Percentiles rank a stretch among this genome's conserved stretches.
Evolutionary conservation across 2,329 filamentous ascomycete genomes (phyloP).

Genomic region (Scedosporium boydii): DNA sequence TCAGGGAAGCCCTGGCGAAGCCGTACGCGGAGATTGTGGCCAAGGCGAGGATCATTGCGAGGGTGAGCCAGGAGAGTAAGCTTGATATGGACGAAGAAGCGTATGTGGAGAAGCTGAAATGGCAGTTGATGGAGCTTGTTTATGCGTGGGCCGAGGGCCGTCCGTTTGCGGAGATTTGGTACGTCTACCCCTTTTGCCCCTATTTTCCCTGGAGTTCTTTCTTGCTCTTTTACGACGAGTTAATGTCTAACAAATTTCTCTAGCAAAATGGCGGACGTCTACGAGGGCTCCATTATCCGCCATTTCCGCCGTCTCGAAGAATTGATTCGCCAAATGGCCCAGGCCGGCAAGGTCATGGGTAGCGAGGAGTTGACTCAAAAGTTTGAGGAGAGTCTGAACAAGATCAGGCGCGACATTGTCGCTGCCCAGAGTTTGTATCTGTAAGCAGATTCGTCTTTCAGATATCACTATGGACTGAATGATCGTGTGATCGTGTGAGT

Average conservation of each 20-base stretch:
- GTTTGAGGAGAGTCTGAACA: conserved; percentile 76
- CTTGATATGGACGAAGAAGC: conserved; percentile 90
- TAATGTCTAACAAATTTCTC: neutral
- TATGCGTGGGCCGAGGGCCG: conserved; percentile 84
- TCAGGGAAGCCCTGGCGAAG: conserved; percentile 79
- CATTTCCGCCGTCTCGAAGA: conserved; percentile 94
- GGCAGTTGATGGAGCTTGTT: conserved; percentile 94
- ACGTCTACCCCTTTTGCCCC: conserved; percentile 30
- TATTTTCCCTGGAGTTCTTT: neutral
- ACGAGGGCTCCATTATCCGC: conserved; percentile 92
- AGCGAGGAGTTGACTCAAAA: conserved; percentile 87
- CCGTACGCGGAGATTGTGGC: conserved; percentile 78
- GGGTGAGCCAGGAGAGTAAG: conserved; percentile 92
- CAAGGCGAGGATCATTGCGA: conserved; percentile 81
- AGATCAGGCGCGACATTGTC: conserved; percentile 89
- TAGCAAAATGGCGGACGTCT: conserved; percentile 98
- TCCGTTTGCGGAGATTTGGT: conserved; percentile 92
- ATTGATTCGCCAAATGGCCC: conserved; percentile 85
- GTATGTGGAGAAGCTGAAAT: conserved; percentile 82
- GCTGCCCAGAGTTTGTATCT: conserved; percentile 90
- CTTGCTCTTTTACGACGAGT: conserved; percentile 14
- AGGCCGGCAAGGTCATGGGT: conserved; percentile 96
- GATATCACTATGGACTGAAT: neutral
- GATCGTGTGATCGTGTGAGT: neutral
- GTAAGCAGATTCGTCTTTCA: conserved; percentile 31